Evolutionary conservation across 1,139 yeast genomes (phyloP).

Genomic region (Pneumocystis carinii): DNA sequence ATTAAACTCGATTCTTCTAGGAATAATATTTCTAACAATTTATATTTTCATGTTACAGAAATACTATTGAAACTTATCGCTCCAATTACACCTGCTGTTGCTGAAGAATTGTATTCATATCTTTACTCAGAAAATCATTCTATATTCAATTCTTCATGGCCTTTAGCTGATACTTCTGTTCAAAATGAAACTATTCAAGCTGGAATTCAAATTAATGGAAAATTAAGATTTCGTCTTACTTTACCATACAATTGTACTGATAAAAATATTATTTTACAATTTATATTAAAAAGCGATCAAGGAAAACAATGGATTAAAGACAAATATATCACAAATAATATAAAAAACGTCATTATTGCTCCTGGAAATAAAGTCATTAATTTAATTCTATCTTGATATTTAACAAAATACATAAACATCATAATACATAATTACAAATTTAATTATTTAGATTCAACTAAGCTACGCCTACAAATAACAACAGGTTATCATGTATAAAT

Average conservation of each 20-base stretch:
- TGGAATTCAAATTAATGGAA: slow-evolving; percentile 49
- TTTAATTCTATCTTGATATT: slow-evolving; percentile 7
- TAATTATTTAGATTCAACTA: slow-evolving; percentile 7
- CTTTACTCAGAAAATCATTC: slow-evolving; percentile 25
- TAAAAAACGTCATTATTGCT: slow-evolving; percentile 11
- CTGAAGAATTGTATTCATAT: slow-evolving; percentile 70
- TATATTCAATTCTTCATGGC: slow-evolving; percentile 21
- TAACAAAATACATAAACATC: neutral
- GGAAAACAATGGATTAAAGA: slow-evolving; percentile 17
- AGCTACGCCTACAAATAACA: slow-evolving; percentile 10
- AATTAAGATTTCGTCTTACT: slow-evolving; percentile 35
- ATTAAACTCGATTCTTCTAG: slow-evolving; percentile 34
- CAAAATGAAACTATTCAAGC: slow-evolving; percentile 25
- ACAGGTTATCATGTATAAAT: neutral
- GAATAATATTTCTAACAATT: slow-evolving; percentile 13
- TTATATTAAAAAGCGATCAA: slow-evolving; percentile 20
- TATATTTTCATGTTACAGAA: slow-evolving; percentile 32
- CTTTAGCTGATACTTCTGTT: slow-evolving; percentile 23
- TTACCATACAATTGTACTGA: slow-evolving; percentile 25
- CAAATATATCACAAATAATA: slow-evolving; percentile 7
- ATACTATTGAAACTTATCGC: slow-evolving; percentile 45
- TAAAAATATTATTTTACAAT: slow-evolving; percentile 22
- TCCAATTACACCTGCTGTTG: slow-evolving; percentile 65
- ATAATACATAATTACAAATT: neutral
- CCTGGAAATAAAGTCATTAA: slow-evolving; percentile 11